Base-by-base conservation (phyloP, 164 flowering plant genomes). In the Paratinospora sagittata region DNA sequence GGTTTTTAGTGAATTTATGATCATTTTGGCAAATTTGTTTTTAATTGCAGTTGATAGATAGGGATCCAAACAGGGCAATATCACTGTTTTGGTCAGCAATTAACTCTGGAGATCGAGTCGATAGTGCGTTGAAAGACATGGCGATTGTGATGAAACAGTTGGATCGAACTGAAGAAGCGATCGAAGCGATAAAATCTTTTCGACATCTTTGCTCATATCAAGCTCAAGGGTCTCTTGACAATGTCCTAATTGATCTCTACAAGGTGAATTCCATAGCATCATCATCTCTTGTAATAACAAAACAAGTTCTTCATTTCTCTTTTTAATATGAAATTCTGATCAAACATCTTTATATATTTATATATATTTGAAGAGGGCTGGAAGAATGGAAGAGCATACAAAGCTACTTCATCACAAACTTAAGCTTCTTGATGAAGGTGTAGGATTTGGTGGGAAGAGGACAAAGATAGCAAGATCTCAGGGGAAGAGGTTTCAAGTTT, bases 51-150 rank as follows among this genome's bases (percentile, higher is more conserved):
- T 74, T 92, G 80, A 73, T 90, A 70, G 95, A 89, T 30, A 92
- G 79, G 80, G 91, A 89, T 79, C 95, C 93, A 39, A 75, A 75
- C 74, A 86, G 67, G 78, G 88, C 98, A 7, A 76, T 92, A 63
- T 83, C 97, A 4, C 72, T 90, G 65, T 90, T 92, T 75, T 90
- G 98, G 98, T 78, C 84, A 12, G 90, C 98, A 0, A 92, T 90
- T 61, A 92, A 92, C 72, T 65, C 84, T 8, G 92, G 97, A 11
- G 98, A 92, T 76, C 75, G 95, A 68, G 90, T 90, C 24, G 61
- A 55, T 21, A 55, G 61, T 55, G 61, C 61, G 23, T 55, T 55
- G 61, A 55, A 55, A 55, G 61, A 55, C 61, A 55, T 55, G 61
- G 61, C 61, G 17, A 21, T 55, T n/a, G 61, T 55, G 61, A 55